Percentiles rank a stretch among this genome's conserved stretches.
These are phyloP conservation scores for Lepiota venenata DNA, from an alignment of 768 basidiomycete species.

Conservation along the genomic window DNA sequence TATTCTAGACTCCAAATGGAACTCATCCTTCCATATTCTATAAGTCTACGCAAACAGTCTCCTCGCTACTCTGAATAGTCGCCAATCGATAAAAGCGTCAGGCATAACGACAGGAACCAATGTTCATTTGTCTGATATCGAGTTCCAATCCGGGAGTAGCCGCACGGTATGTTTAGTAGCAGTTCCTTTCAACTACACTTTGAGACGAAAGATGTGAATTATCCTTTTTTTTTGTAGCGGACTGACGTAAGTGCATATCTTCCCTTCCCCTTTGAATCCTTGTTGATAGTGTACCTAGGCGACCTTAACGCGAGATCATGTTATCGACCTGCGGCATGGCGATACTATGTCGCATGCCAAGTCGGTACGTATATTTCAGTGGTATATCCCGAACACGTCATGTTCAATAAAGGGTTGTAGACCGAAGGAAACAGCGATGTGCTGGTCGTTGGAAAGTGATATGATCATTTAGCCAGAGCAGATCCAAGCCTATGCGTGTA, in stretches of 20 bases:
- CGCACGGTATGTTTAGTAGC: background rate
- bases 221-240: background rate
- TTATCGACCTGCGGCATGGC: background rate
- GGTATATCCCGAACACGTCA: no score
- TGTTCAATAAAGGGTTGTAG: no score
- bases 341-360: background rate
- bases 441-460: no score
- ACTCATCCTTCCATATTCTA: background rate
- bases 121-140: conserved; percentile 16
- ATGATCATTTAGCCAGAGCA: no score
- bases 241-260: background rate
- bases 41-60: conserved; percentile 46
- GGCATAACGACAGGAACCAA: conserved; percentile 12
- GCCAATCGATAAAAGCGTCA: conserved; percentile 23
- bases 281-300: background rate
- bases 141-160: conserved; percentile 5
- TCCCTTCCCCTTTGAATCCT: no score
- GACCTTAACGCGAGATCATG: background rate
- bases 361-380: no score
- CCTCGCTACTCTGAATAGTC: conserved; percentile 40
- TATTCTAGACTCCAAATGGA: background rate
- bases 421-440: no score
- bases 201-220: background rate
- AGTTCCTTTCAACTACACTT: no score
- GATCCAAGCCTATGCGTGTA: no score